Evolutionary conservation across 306 rosid species (phyloP).

Genomic region (Cyclanthera cordifolia): DNA sequence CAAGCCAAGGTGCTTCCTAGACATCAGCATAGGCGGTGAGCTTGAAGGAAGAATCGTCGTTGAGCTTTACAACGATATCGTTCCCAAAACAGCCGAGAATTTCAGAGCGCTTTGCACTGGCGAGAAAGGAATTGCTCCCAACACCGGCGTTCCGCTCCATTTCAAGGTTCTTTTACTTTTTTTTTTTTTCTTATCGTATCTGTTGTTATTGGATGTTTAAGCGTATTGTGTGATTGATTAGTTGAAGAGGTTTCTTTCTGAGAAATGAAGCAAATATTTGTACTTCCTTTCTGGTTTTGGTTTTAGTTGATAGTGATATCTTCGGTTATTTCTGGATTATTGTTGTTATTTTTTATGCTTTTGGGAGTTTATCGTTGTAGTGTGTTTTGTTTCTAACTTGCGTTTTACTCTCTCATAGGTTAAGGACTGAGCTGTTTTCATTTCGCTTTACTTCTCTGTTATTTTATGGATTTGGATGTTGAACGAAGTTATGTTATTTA

Average conservation of each 20-base stretch:
- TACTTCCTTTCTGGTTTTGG: neutral
- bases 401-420: neutral
- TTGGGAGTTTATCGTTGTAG: neutral
- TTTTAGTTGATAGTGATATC: neutral
- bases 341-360: neutral
- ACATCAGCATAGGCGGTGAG: slow-evolving; percentile 69
- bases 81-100: slow-evolving; percentile 66
- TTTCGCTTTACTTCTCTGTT: neutral
- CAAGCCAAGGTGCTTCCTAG: slow-evolving; percentile 58
- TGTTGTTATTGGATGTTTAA: too few species aligned
- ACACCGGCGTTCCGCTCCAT: slow-evolving; percentile 72
- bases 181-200: too few species aligned
- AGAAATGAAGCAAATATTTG: too few species aligned
- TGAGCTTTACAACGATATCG: slow-evolving; percentile 62
- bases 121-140: slow-evolving; percentile 69
- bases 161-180: slow-evolving; percentile 43
- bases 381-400: neutral
- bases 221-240: neutral
- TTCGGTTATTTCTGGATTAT: neutral
- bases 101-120: slow-evolving; percentile 93
- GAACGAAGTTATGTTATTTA: neutral
- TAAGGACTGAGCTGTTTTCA: neutral
- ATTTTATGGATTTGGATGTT: neutral
- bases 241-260: too few species aligned
- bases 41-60: slow-evolving; percentile 73